Evolutionary conservation across 257 asterid species (phyloP), one percentile per base, ranked within the genome.

Genomic region (Sherardia arvensis): DNA sequence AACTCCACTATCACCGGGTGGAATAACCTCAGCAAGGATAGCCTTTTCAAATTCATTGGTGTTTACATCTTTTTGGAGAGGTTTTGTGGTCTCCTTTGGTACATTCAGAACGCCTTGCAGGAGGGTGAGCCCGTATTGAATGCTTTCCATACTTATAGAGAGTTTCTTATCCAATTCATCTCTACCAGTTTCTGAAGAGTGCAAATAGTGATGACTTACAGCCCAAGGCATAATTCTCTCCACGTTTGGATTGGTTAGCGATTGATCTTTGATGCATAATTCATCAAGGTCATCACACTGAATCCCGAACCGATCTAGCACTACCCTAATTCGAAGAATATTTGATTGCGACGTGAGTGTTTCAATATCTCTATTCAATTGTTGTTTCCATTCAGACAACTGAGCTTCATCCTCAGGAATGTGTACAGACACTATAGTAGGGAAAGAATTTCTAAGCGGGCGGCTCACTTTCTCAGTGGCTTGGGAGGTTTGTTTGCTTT

Each of bases 341-440:
- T 91, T 91, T 49, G 96, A 77, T 65, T 83, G 90, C 6, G 94
- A 83, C 75, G 81, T 91, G 80, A 91, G 73, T 47, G 90, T 91
- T 71, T 81, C 96, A 65, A 79, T 79, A 74, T 91, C 98, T 29
- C 86, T 87, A 69, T 91, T 91, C 78, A 91, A 75, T 60, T 78
- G 90, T 40, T 81, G 90, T 71, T 91, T 88, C 98, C 96, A 91
- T 68, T 86, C 94, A 38, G 84, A 69, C 62, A 91, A 80, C 58
- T 83, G 77, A 7, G 79, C 66, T 78, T 88, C 96, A 53, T 91
- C 98, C 96, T 88, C 96, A 53, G 98, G 98, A 69, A 82, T 76
- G 77, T 84, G 96, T 73, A 91, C 79, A 49, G 84, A 69, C 65
- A 91, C 92, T 91, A 84, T 88, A 81, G 88, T 88, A 26, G 94